These are phyloP conservation scores for Monosporascus sp. DNA, from an alignment of 2,329 filamentous ascomycete genomes.

Conservation along the genomic window DNA sequence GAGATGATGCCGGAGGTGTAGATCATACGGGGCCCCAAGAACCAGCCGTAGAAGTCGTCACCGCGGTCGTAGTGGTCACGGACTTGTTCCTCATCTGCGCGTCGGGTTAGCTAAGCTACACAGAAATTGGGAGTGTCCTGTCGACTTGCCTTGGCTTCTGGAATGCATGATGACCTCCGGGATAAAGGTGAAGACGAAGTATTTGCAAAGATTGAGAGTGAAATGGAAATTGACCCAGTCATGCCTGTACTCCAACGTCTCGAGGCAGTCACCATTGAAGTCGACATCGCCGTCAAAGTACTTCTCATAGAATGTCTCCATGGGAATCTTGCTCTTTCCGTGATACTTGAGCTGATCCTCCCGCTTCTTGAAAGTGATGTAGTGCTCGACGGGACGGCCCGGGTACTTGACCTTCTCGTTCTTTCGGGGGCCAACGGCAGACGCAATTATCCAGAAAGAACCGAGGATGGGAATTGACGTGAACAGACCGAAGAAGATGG, in stretches of 20 bases:
- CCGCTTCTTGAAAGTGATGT: constrained; percentile 75
- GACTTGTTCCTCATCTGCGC: constrained; percentile 88
- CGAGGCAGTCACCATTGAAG: constrained; percentile 89
- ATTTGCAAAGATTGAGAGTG: constrained; percentile 79
- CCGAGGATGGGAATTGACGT: constrained; percentile 74
- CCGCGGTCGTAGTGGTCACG: constrained; percentile 96
- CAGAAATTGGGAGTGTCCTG: not conserved
- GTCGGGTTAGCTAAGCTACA: constrained; percentile 6
- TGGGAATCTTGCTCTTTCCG: constrained; percentile 75
- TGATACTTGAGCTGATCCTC: constrained; percentile 61
- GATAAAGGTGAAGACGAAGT: constrained; percentile 81
- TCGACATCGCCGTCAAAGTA: constrained; percentile 95
- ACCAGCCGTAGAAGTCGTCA: constrained; percentile 98
- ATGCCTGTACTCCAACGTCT: constrained; percentile 88
- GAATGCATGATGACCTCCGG: constrained; percentile 92
- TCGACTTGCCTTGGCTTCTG: constrained; percentile 67
- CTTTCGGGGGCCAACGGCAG: constrained; percentile 77
- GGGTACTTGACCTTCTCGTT: constrained; percentile 89
- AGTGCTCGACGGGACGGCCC: constrained; percentile 84
- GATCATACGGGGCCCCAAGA: constrained; percentile 97
- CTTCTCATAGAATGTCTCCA: constrained; percentile 96
- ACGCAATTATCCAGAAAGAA: constrained; percentile 76
- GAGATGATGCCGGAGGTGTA: constrained; percentile 95
- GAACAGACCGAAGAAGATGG: constrained; percentile 78
- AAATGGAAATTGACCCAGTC: constrained; percentile 97